A percentile compares a stretch with the other conserved stretches of the same genome.
Evolutionary conservation across 257 asterid genomes (phyloP).

Genomic region (Solanum lycopersicoides): DNA sequence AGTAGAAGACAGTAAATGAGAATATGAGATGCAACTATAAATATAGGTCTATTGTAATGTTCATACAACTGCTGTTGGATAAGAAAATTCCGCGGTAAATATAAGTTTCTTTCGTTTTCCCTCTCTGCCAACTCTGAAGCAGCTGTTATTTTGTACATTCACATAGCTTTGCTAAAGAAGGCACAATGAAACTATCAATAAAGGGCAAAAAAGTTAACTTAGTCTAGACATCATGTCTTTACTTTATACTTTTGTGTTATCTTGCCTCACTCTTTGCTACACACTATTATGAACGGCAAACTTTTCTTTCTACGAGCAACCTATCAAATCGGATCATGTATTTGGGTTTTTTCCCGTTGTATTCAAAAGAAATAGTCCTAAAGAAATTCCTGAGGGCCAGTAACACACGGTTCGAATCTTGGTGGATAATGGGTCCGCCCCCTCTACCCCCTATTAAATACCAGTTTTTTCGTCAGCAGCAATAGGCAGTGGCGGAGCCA

Average conservation of each 20-base stretch:
- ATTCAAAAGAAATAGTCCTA: not conserved
- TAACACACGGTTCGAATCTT: not conserved
- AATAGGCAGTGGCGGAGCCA: not conserved
- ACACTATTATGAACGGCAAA: no score
- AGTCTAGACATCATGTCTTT: not conserved
- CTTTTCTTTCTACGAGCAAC: not conserved
- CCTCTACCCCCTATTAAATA: not conserved
- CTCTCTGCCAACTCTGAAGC: not conserved
- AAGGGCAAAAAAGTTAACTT: not conserved
- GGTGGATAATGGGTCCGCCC: not conserved
- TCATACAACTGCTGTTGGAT: not conserved
- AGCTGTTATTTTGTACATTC: not conserved
- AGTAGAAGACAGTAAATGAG: not conserved
- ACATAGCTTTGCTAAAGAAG: not conserved
- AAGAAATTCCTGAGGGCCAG: not conserved
- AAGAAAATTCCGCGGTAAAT: not conserved
- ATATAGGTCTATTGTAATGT: not conserved
- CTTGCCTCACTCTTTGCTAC: not conserved
- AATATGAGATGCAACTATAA: not conserved
- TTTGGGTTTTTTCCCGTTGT: not conserved
- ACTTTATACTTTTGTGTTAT: not conserved
- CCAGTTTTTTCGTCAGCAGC: not conserved
- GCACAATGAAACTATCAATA: not conserved
- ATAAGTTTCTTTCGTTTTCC: not conserved
- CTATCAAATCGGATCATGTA: not conserved